phyloP scores from a whole-genome alignment of 371 early-diverging fungal genomes.

The Actinomortierella ambigua region DNA sequence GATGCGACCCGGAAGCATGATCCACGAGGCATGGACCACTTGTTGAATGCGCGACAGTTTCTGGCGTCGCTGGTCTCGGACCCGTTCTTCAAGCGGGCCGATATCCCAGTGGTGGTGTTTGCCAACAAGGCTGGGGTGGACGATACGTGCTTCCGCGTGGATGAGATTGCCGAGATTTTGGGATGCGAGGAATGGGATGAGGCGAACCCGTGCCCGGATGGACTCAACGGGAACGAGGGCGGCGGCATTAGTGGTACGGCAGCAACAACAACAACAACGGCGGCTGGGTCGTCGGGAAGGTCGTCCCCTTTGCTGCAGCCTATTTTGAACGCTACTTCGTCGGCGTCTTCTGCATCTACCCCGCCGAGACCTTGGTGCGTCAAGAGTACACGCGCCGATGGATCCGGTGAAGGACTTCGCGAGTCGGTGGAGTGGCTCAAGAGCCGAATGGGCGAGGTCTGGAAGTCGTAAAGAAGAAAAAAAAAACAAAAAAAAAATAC shows the following conservation, averaged over 20 bases:
- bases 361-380: slow-evolving; percentile 37
- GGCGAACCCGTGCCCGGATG: not conserved
- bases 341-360: too few relatives aligned
- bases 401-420: slow-evolving; percentile 30
- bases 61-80: slow-evolving; percentile 26
- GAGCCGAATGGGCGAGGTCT: slow-evolving; percentile 40
- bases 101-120: slow-evolving; percentile 44
- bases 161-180: slow-evolving; percentile 45
- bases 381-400: slow-evolving; percentile 42
- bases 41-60: slow-evolving; percentile 39
- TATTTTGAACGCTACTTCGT: too few relatives aligned
- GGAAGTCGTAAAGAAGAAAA: slow-evolving; percentile 13
- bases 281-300: too few relatives aligned
- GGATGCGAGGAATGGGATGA: slow-evolving; percentile 45
- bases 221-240: too few relatives aligned
- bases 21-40: slow-evolving; percentile 41
- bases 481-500: not conserved
- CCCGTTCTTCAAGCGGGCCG: slow-evolving; percentile 22
- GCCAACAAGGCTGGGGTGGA: slow-evolving; percentile 44
- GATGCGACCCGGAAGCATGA: slow-evolving; percentile 46
- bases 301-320: too few relatives aligned
- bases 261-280: too few relatives aligned
- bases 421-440: slow-evolving; percentile 47
- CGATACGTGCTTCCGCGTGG: slow-evolving; percentile 39
- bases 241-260: too few relatives aligned